These are phyloP conservation scores for Wickerhamiella alocasiicola DNA, from an alignment of 805 yeast genomes.

Conservation along the genomic window DNA sequence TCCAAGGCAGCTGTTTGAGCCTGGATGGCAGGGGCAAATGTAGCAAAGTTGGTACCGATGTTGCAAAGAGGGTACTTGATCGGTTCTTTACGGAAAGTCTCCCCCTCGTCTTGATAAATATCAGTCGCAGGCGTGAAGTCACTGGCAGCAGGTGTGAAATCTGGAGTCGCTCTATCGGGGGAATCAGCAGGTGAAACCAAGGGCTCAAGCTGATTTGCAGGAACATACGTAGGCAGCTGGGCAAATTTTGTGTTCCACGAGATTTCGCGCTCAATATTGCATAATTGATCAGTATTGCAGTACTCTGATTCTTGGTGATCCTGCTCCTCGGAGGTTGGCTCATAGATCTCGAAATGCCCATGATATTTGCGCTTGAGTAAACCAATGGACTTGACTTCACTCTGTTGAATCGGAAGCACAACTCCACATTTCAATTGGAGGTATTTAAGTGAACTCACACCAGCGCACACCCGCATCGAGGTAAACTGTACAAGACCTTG, in stretches of 20 bases:
- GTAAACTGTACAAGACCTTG: conserved; percentile 8
- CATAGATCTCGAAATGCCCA: conserved; percentile 3
- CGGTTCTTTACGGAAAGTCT: neutral
- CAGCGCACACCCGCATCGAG: neutral
- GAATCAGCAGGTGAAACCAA: neutral
- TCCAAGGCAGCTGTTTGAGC: too few species aligned
- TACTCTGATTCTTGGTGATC: neutral
- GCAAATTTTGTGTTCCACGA: neutral
- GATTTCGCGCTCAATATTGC: neutral
- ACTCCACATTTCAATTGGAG: too few species aligned
- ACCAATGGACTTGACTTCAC: conserved; percentile 8
- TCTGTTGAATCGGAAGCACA: conserved; percentile 1
- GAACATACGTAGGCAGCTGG: neutral
- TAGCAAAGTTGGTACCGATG: conserved; percentile 2
- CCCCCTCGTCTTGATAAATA: conserved; percentile 2
- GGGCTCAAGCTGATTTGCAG: neutral
- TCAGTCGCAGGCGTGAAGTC: conserved; percentile 9
- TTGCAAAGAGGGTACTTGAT: neutral
- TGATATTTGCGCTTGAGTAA: conserved; percentile 1
- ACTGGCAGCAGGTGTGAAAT: conserved; percentile 3
- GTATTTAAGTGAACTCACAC: neutral
- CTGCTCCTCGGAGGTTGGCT: neutral
- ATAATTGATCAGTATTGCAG: neutral
- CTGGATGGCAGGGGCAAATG: conserved; percentile 5
- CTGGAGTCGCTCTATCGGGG: conserved; percentile 2